Evolutionary conservation across 2,329 filamentous ascomycete species (phyloP).

Genomic region (Lachnellula subtilissima): DNA sequence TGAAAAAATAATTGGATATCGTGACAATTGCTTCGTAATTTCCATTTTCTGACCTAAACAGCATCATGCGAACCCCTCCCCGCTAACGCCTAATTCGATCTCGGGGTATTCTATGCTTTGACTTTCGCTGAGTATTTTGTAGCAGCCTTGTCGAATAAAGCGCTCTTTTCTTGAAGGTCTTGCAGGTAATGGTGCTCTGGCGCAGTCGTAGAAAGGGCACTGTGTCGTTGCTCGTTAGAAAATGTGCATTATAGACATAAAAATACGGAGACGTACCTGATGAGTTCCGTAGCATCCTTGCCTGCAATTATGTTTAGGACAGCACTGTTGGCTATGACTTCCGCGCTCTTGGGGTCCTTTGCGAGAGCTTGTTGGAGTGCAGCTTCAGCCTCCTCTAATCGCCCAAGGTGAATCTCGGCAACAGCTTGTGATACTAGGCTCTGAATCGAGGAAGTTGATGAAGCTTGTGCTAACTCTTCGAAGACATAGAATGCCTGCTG

Average conservation of each 20-base stretch:
- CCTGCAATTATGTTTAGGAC: conserved; percentile 75
- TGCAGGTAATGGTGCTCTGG: conserved; percentile 65
- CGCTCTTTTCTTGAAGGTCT: conserved; percentile 79
- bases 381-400: conserved; percentile 81
- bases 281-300: conserved; percentile 60
- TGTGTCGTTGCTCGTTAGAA: conserved; percentile 27
- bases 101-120: conserved; percentile 21
- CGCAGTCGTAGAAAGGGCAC: conserved; percentile 52
- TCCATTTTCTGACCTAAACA: conserved; percentile 18
- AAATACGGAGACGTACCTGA: conserved; percentile 47
- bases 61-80: conserved; percentile 9
- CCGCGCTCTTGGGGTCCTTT: conserved; percentile 65
- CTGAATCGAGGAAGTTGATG: conserved; percentile 70
- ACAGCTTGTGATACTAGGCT: conserved; percentile 84
- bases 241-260: not conserved
- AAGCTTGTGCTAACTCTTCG: conserved; percentile 87
- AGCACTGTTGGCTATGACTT: conserved; percentile 76
- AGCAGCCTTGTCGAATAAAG: conserved; percentile 80
- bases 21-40: conserved; percentile 10
- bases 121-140: conserved; percentile 85
- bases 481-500: conserved; percentile 97
- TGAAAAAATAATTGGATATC: not conserved
- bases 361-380: conserved; percentile 76
- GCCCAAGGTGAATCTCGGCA: conserved; percentile 83
- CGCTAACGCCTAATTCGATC: conserved; percentile 20